These are phyloP conservation scores for Pleurotus sapidus DNA, from an alignment of 768 basidiomycete genomes.

Conservation along the genomic window DNA sequence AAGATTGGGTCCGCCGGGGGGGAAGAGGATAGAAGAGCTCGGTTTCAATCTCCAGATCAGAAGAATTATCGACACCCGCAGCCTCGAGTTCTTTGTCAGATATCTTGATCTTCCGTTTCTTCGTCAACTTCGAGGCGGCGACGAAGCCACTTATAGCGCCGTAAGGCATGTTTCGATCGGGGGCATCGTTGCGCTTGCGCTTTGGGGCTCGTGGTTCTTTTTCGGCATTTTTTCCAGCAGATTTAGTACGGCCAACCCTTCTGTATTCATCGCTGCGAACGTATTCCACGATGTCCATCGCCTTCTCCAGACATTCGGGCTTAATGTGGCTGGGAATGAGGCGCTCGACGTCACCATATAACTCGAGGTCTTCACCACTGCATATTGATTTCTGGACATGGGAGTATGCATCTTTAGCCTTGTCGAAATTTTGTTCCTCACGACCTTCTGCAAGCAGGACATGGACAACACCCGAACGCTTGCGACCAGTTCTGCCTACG, in stretches of 20 bases:
- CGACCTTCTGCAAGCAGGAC: slow-evolving; percentile 87
- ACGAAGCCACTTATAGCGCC: slow-evolving; percentile 76
- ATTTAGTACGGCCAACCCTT: slow-evolving; percentile 27
- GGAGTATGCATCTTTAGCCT: slow-evolving; percentile 81
- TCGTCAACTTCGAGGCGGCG: slow-evolving; percentile 54
- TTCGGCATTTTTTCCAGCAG: slow-evolving; percentile 25
- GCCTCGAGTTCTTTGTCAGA: slow-evolving; percentile 42
- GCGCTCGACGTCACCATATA: slow-evolving; percentile 90
- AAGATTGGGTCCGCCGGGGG: slow-evolving; percentile 53
- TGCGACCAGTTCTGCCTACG: slow-evolving; percentile 92
- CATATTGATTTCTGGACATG: slow-evolving; percentile 88
- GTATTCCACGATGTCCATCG: slow-evolving; percentile 79
- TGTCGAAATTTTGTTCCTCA: slow-evolving; percentile 89
- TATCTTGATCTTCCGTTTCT: slow-evolving; percentile 40
- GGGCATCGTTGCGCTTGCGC: slow-evolving; percentile 68
- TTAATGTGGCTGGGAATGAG: slow-evolving; percentile 77
- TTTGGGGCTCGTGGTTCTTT: slow-evolving; percentile 42
- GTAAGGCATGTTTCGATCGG: slow-evolving; percentile 66
- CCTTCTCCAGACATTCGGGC: slow-evolving; percentile 75
- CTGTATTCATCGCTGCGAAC: slow-evolving; percentile 40
- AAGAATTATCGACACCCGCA: slow-evolving; percentile 63
- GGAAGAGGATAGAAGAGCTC: slow-evolving; percentile 39
- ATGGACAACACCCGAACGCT: slow-evolving; percentile 85
- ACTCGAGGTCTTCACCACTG: slow-evolving; percentile 81
- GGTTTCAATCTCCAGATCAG: slow-evolving; percentile 64